Conservation (phyloP, 1,284 basidiomycete genomes). For the Violaceomyces palustris region DNA sequence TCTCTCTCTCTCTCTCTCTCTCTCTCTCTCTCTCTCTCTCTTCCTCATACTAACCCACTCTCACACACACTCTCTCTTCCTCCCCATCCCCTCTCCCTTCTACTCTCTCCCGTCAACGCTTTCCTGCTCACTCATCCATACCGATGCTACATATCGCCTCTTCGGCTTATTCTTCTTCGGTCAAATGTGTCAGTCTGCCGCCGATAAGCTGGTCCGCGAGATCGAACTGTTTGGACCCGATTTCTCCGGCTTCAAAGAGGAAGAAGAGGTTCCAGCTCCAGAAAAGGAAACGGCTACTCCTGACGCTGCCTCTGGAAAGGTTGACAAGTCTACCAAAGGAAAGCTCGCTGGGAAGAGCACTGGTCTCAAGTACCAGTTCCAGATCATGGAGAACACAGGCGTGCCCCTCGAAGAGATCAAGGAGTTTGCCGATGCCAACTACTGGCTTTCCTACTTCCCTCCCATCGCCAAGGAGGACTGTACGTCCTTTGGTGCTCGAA, state of each 20-base stretch:
- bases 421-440: conserved; percentile 84
- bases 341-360: conserved; percentile 91
- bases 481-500: conserved; percentile 79
- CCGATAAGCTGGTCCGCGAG: conserved; percentile 96
- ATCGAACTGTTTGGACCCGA: conserved; percentile 91
- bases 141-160: neutral
- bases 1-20: no score
- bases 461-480: conserved; percentile 85
- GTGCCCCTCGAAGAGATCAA: conserved; percentile 86
- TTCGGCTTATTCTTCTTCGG: conserved; percentile 51
- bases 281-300: conserved; percentile 56
- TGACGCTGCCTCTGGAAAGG: conserved; percentile 23
- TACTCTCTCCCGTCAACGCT: no score
- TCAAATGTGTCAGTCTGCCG: no score
- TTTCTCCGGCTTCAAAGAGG: conserved; percentile 68
- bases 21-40: no score
- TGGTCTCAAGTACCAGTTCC: conserved; percentile 94
- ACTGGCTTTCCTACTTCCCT: conserved; percentile 94
- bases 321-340: conserved; percentile 83
- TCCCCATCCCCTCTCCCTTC: no score
- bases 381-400: conserved; percentile 84
- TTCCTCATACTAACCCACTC: no score
- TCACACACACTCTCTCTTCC: neutral
- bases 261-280: conserved; percentile 51
- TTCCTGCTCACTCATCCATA: neutral